Base-by-base conservation (phyloP, 169 alveolate genomes). In the Eimeria maxima region DNA sequence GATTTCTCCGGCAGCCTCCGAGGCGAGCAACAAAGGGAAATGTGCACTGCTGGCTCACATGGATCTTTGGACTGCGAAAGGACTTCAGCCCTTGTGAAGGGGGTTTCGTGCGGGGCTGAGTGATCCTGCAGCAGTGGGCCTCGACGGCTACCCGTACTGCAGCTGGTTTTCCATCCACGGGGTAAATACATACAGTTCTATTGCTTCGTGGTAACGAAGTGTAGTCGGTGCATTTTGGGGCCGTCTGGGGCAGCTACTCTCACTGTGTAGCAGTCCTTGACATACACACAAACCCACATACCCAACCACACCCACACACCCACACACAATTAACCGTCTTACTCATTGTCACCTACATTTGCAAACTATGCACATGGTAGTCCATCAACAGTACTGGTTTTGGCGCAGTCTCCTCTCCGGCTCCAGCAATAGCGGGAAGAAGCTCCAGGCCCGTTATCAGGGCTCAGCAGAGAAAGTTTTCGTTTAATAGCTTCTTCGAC, bases 161-260 rank as follows among this genome's bases (percentile, higher is more conserved):
- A 33, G 80, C 24, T n/a, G 45, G 22, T 27, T n/a, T 24, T 33
- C 24, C 60, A 53, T 69, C 80, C 80, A 69, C 80, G 80, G 80
- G 80, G 80, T n/a, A 14, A 69, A 69, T 69, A 69, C 80, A 33
- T 33, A 69, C 80, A 69, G 38, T 29, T 69, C 45, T 27, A 69
- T 69, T 69, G 80, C 38, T 69, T 69, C 80, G 80, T 69, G 80
- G 80, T 18, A 33, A n/a, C 47, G 45, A 69, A 69, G 80, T 69
- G 80, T 69, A 69, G 80, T 69, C 27, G 80, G 45, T 27, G 42
- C 80, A 69, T 69, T 69, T 42, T 11, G 69, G 69, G 20, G 69
- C 45, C 29, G 80, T 69, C 45, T 69, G 80, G 42, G 16, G 80
- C 80, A 11, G 80, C 80, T 69, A 45, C 80, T 29, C 42, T n/a